Conservation (phyloP, 345 rosid genomes). For the Camelina sativa region DNA sequence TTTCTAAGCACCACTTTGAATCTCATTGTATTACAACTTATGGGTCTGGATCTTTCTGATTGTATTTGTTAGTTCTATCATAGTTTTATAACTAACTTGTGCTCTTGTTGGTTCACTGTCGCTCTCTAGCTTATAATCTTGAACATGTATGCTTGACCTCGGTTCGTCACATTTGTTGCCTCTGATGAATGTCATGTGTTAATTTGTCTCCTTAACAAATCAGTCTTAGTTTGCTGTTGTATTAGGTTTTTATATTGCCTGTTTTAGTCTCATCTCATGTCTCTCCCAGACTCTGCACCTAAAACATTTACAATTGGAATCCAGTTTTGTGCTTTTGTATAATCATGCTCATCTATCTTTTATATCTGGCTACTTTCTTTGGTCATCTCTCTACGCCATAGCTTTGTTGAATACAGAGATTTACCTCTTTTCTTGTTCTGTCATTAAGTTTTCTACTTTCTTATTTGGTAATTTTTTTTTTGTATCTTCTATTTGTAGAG, state of each 20-base stretch:
- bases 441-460: not conserved
- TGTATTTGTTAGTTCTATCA: not conserved
- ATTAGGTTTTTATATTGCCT: not conserved
- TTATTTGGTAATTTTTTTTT: not conserved
- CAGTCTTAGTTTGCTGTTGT: not conserved
- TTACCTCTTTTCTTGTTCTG: not conserved
- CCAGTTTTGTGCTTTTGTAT: not conserved
- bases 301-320: not conserved
- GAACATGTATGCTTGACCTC: not conserved
- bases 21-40: not conserved
- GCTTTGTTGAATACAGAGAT: not conserved
- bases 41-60: not conserved
- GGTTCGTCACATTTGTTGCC: not conserved
- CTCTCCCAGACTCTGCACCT: not conserved
- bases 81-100: not conserved
- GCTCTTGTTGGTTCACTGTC: not conserved
- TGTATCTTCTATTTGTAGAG: constrained; percentile 51
- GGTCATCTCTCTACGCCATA: constrained; percentile 1
- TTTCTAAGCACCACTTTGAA: not conserved
- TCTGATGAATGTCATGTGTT: not conserved
- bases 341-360: not conserved
- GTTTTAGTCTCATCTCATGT: constrained; percentile 10
- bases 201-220: not conserved
- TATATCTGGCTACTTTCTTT: not conserved
- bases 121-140: not conserved